These are phyloP conservation scores for Kodamaea neixiangensis DNA, from an alignment of 805 yeast species.

Conservation along the genomic window DNA sequence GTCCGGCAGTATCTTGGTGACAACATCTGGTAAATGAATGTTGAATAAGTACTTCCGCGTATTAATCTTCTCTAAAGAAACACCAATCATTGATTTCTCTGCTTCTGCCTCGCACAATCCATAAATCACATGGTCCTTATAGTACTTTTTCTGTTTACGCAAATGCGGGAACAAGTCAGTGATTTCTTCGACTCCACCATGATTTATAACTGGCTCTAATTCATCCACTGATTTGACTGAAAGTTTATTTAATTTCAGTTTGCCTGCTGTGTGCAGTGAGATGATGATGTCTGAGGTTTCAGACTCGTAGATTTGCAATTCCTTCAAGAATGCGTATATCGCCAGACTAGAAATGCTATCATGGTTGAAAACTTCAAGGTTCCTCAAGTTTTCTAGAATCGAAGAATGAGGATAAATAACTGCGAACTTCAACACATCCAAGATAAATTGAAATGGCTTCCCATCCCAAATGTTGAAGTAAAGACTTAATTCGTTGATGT, in stretches of 20 bases:
- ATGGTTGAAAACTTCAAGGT: constrained; percentile 7
- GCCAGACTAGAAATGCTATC: constrained; percentile 8
- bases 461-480: constrained; percentile 37
- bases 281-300: constrained; percentile 27
- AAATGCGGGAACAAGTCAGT: constrained; percentile 36
- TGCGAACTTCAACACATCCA: constrained; percentile 31
- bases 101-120: constrained; percentile 17
- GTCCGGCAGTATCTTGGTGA: constrained; percentile 34
- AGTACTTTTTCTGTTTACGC: constrained; percentile 22
- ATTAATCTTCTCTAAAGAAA: constrained; percentile 40
- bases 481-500: constrained; percentile 27
- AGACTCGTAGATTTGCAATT: constrained; percentile 25
- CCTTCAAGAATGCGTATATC: constrained; percentile 18
- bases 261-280: constrained; percentile 30
- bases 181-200: constrained; percentile 1
- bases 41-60: constrained; percentile 36
- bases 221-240: constrained; percentile 23
- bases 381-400: not conserved
- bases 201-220: constrained; percentile 13
- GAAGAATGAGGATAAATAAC: constrained; percentile 34
- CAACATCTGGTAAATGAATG: constrained; percentile 46
- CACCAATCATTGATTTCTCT: constrained; percentile 21
- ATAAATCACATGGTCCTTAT: constrained; percentile 34
- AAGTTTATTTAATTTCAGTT: constrained; percentile 15
- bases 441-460: constrained; percentile 19